These are phyloP conservation scores for Puccinellia tenuiflora DNA, from an alignment of 176 grass and related monocot species.

Conservation along the genomic window DNA sequence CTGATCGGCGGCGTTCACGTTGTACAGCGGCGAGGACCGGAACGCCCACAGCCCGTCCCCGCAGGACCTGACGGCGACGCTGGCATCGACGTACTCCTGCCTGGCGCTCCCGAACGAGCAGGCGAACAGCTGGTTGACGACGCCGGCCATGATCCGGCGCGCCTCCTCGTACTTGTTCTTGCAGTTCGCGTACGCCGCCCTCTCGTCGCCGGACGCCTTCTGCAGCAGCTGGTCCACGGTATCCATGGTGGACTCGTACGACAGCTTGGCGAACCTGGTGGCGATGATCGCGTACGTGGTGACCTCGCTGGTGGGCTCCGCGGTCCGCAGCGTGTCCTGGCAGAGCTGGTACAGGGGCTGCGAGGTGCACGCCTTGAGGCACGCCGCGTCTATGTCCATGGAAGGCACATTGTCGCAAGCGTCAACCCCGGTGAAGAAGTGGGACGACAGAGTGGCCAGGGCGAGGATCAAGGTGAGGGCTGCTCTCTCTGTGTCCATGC, in stretches of 20 bases:
- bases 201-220: neutral
- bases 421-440: neutral
- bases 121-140: neutral
- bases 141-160: neutral
- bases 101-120: neutral
- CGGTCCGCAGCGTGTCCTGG: neutral
- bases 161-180: neutral
- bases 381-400: neutral
- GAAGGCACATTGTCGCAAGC: neutral
- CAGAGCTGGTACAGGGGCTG: neutral
- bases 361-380: neutral
- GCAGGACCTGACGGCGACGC: neutral
- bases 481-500: neutral
- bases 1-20: neutral
- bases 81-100: neutral
- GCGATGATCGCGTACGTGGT: neutral
- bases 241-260: conserved; percentile 11
- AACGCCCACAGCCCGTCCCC: neutral
- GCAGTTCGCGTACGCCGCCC: neutral
- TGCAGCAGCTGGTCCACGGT: neutral
- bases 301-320: neutral
- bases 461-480: neutral
- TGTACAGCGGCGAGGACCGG: neutral
- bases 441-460: neutral
- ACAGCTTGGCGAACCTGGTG: neutral